These are phyloP conservation scores for Elongisporangium prolatum DNA, from an alignment of 352 stramenopile species.

Conservation along the genomic window DNA sequence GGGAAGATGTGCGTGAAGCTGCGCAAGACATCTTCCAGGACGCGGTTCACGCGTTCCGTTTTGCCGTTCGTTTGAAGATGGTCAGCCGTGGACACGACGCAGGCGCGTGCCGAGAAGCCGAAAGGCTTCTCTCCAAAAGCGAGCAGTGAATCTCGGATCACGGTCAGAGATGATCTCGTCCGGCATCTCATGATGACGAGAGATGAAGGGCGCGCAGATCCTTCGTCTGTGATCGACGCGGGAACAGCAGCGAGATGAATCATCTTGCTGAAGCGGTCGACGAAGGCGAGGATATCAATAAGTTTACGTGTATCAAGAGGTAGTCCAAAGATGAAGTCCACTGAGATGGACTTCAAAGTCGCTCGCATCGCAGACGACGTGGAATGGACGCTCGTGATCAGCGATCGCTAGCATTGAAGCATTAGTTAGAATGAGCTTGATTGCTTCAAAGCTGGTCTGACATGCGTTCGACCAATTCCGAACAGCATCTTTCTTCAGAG, in stretches of 20 bases:
- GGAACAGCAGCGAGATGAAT: conserved; percentile 9
- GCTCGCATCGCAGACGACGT: too few relatives aligned
- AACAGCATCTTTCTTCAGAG: too few relatives aligned
- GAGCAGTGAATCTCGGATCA: neutral
- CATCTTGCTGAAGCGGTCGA: conserved; percentile 30
- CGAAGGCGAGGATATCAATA: conserved; percentile 16
- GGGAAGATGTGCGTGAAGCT: conserved; percentile 14
- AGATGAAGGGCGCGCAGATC: neutral
- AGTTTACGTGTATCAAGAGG: conserved; percentile 2
- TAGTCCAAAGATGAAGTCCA: conserved; percentile 17
- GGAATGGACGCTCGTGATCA: too few relatives aligned
- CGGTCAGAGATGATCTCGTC: neutral
- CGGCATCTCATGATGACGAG: neutral
- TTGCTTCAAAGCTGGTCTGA: too few relatives aligned
- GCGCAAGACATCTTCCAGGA: conserved; percentile 15
- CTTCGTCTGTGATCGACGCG: neutral
- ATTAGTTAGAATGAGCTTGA: too few relatives aligned
- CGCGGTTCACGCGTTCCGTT: conserved; percentile 20
- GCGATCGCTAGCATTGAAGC: too few relatives aligned
- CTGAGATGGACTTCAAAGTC: conserved; percentile 4
- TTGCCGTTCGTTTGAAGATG: conserved; percentile 23
- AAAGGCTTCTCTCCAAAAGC: conserved; percentile 18
- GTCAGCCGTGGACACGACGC: conserved; percentile 16
- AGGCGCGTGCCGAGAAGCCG: conserved; percentile 7
- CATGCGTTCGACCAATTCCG: too few relatives aligned